Evolutionary conservation across 257 asterid species (phyloP).

Genomic region (Scutellaria baicalensis): DNA sequence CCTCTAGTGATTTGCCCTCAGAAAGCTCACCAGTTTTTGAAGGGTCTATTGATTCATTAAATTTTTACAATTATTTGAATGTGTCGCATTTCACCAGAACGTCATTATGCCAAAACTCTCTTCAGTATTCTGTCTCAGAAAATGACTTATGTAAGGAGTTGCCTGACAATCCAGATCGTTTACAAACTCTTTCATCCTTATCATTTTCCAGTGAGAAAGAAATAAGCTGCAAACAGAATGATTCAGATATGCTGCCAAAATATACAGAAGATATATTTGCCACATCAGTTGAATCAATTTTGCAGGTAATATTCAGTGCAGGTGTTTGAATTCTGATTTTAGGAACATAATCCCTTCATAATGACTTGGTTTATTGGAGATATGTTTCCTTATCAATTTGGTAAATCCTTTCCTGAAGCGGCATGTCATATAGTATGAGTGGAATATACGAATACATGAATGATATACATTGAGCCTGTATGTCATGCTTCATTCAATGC

Average conservation of each 20-base stretch:
- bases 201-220: constrained; percentile 17
- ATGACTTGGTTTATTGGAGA: constrained; percentile 3
- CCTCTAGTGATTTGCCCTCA: constrained; percentile 26
- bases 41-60: constrained; percentile 50
- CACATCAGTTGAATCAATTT: constrained; percentile 14
- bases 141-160: constrained; percentile 21
- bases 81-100: constrained; percentile 20
- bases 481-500: background rate
- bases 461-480: background rate
- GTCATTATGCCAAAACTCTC: constrained; percentile 25
- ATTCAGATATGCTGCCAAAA: constrained; percentile 19
- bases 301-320: constrained; percentile 25
- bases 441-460: background rate
- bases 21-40: constrained; percentile 38
- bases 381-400: constrained; percentile 1
- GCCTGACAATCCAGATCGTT: constrained; percentile 12
- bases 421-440: background rate
- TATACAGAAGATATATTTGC: constrained; percentile 19
- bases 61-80: constrained; percentile 44
- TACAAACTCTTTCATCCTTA: constrained; percentile 13
- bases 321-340: constrained; percentile 3
- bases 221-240: constrained; percentile 15
- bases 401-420: background rate
- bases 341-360: background rate
- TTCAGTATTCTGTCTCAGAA: constrained; percentile 18